Conservation (phyloP, 2,329 filamentous ascomycete genomes). For the Venturia nashicola region DNA sequence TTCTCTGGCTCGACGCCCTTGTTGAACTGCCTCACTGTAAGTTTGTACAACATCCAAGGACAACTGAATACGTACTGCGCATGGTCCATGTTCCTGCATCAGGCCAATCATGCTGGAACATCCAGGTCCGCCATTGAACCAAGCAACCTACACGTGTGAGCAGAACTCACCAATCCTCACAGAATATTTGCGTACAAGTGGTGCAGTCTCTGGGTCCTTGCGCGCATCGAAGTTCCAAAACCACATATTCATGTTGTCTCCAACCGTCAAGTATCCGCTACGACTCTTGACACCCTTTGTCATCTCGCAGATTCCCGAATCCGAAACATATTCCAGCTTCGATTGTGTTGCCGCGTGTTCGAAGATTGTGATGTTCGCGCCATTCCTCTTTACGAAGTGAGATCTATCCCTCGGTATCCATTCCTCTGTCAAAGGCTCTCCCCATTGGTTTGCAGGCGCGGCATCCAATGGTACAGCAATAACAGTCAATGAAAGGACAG, state of each 20-base stretch:
- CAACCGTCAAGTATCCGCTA: conserved; percentile 39
- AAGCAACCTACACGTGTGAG: conserved; percentile 18
- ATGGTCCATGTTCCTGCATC: conserved; percentile 27
- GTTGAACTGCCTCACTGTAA: conserved; percentile 27
- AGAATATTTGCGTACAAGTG: conserved; percentile 18
- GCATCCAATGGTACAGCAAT: background rate
- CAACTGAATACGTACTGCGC: background rate
- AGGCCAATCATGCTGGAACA: conserved; percentile 29
- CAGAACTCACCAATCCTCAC: background rate
- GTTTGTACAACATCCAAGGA: background rate
- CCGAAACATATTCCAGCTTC: conserved; percentile 34
- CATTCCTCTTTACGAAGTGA: conserved; percentile 16
- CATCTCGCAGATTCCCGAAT: conserved; percentile 40
- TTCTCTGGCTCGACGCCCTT: conserved; percentile 29
- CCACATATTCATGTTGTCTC: conserved; percentile 28
- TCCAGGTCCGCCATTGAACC: conserved; percentile 37
- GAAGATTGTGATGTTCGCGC: conserved; percentile 33
- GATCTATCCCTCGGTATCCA: background rate
- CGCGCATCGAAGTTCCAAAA: conserved; percentile 38
- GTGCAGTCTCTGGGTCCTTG: conserved; percentile 30
- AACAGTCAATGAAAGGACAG: background rate
- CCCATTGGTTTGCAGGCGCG: background rate
- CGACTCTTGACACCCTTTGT: conserved; percentile 38
- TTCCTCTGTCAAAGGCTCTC: background rate
- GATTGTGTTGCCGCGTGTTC: conserved; percentile 35